Conservation (phyloP, 2,329 filamentous ascomycete species). For the Akanthomyces dipterigenus region DNA sequence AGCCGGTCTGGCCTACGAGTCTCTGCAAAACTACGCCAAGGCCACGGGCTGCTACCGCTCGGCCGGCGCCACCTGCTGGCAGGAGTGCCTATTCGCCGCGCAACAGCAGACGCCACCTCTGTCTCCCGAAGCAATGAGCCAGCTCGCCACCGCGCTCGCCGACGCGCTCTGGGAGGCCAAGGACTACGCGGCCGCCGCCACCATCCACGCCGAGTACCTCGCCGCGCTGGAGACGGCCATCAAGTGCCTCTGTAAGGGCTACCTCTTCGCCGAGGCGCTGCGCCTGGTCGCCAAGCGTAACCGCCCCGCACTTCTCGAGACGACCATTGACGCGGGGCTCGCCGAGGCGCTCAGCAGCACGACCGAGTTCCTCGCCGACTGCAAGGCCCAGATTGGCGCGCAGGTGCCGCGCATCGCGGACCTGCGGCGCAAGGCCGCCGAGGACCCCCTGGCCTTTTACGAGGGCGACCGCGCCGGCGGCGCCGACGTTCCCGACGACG, state of each 20-base stretch:
- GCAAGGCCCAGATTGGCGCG: constrained; percentile 73
- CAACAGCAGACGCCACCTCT: constrained; percentile 58
- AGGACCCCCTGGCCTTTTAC: constrained; percentile 84
- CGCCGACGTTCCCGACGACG: constrained; percentile 78
- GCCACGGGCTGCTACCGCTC: constrained; percentile 80
- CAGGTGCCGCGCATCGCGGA: constrained; percentile 84
- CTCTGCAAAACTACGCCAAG: constrained; percentile 62
- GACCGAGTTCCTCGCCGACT: constrained; percentile 90
- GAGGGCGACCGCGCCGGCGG: constrained; percentile 64
- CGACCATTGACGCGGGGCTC: constrained; percentile 70
- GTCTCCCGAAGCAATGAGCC: constrained; percentile 50
- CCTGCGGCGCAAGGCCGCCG: constrained; percentile 69
- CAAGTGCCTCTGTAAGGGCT: constrained; percentile 77
- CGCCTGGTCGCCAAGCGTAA: constrained; percentile 61
- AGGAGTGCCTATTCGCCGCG: constrained; percentile 78
- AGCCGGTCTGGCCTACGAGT: constrained; percentile 87
- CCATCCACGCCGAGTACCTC: constrained; percentile 76
- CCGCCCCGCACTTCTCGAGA: constrained; percentile 54
- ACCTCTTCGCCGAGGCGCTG: constrained; percentile 82
- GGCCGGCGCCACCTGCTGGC: constrained; percentile 73
- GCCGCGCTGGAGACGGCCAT: constrained; percentile 63
- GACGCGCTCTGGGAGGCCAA: constrained; percentile 77
- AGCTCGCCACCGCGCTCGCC: constrained; percentile 67
- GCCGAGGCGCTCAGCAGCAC: constrained; percentile 73
- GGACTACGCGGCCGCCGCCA: constrained; percentile 73